These are phyloP conservation scores for Borovskyia barvae DNA, from an alignment of 208 protist species.

Conservation along the genomic window DNA sequence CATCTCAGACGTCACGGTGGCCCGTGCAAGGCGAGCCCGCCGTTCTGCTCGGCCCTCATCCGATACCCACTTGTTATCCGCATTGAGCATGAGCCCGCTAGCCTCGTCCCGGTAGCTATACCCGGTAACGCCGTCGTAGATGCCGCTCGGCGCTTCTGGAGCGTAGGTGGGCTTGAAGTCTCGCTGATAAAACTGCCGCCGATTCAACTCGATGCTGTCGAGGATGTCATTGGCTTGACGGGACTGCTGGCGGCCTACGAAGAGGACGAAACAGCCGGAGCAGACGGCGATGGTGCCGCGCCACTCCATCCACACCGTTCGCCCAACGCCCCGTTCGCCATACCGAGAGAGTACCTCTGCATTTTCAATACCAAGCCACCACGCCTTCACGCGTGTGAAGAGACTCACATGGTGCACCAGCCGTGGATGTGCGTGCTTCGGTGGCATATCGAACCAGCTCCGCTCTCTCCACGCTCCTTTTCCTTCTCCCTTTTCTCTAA, in stretches of 20 bases:
- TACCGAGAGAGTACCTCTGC: conserved; percentile 60
- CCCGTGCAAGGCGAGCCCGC: conserved; percentile 30
- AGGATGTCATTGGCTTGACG: conserved; percentile 70
- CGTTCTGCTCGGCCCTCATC: conserved; percentile 45
- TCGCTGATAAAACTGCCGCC: conserved; percentile 66
- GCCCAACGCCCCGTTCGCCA: conserved; percentile 57
- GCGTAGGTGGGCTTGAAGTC: conserved; percentile 79
- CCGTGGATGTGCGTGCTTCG: conserved; percentile 24
- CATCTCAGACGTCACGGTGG: conserved; percentile 63
- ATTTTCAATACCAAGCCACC: conserved; percentile 77
- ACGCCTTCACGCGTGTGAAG: conserved; percentile 67
- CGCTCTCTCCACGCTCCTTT: no score
- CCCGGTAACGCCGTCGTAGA: conserved; percentile 72
- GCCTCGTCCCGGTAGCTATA: conserved; percentile 64
- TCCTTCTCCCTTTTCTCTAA: neutral
- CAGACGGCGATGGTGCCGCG: conserved; percentile 47
- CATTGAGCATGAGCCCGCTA: conserved; percentile 69
- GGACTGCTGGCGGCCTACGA: conserved; percentile 49
- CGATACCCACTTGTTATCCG: conserved; percentile 47
- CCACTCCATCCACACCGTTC: conserved; percentile 80
- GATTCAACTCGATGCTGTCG: conserved; percentile 88
- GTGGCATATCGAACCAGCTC: no score
- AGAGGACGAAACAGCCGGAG: conserved; percentile 37
- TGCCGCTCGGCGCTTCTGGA: conserved; percentile 37
- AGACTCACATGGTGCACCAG: conserved; percentile 41